Base-by-base conservation (phyloP, 2,329 filamentous ascomycete species). In the Diplodia sapinea region DNA sequence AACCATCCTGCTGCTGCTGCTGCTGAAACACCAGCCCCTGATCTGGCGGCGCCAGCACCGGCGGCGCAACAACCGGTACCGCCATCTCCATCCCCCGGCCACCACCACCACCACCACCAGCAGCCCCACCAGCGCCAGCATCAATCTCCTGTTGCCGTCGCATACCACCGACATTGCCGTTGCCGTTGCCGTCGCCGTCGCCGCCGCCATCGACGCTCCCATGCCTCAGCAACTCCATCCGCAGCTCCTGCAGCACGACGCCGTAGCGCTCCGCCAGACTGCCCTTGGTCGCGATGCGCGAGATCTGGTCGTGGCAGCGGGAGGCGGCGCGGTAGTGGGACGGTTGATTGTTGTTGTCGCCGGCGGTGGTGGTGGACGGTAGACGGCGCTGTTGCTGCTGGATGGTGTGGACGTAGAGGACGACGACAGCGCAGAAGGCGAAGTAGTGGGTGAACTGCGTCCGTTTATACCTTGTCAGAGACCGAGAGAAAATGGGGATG, bases 351-450 rank as follows among this genome's bases (percentile, higher is more conserved):
- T n/a, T n/a, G n/a, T n/a, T n/a, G n/a, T n/a, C n/a, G n/a, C 83
- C 81, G 1, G 84, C 82, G 4, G 82, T 72, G 11, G 79, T 71
- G 36, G 40, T 7, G 40, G 40, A 4, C 0, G 17, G 40, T 15
- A 43, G 40, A 17, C 17, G 40, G 40, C 40, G 15, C 12, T 83
- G 74, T 3, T 84, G 73, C 38, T 78, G 79, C 70, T 85, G 83
- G 17, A 87, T 86, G 54, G 83, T 77, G 77, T 83, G 85, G 2
- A 87, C 81, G 67, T 86, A 87, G 0, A 85, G 75, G 4, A 86
- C 83, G 0, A 83, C 82, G 0, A 87, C 77, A 0, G 85, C 84
- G 69, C 83, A 86, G 67, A 86, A 86, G 0, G 83, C 81, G 4
- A 85, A 82, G 69, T 85, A 86, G 47, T 84, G 82, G 29, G 82